Percentiles rank a stretch among this genome's conserved stretches.
Conservation (phyloP, 1,139 yeast genomes). For the Nakaseomyces nivariensis region DNA sequence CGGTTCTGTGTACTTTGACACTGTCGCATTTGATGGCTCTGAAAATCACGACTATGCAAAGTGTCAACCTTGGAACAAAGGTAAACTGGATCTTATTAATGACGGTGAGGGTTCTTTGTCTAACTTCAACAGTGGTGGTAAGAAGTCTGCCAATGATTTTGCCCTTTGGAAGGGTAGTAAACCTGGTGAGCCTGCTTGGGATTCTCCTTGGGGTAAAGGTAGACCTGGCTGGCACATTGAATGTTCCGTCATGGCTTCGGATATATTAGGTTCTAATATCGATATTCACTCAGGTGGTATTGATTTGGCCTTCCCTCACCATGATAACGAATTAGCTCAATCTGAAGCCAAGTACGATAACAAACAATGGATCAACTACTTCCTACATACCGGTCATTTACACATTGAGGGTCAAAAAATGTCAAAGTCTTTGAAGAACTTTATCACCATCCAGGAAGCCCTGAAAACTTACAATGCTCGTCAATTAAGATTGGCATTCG, state of each 20-base stretch:
- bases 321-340: constrained; percentile 96
- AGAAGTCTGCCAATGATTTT: constrained; percentile 73
- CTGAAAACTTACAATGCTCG: constrained; percentile 59
- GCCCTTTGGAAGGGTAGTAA: constrained; percentile 96
- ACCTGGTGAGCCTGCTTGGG: constrained; percentile 97
- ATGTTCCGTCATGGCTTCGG: constrained; percentile 98
- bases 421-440: constrained; percentile 91
- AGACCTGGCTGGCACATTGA: constrained; percentile 99
- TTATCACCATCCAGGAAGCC: constrained; percentile 90
- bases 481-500: constrained; percentile 83
- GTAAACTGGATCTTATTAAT: constrained; percentile 70
- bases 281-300: constrained; percentile 97
- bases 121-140: constrained; percentile 40
- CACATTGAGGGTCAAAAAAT: constrained; percentile 98
- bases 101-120: constrained; percentile 94
- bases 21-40: constrained; percentile 63
- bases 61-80: constrained; percentile 96
- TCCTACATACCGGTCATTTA: constrained; percentile 91
- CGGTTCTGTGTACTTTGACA: constrained; percentile 95
- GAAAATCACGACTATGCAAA: constrained; percentile 82
- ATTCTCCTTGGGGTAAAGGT: constrained; percentile 92
- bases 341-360: constrained; percentile 87
- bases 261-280: constrained; percentile 68
- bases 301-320: constrained; percentile 98
- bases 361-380: constrained; percentile 93